Evolutionary conservation across 169 alveolate genomes (phyloP).

Genomic region (Plasmodium relictum): DNA sequence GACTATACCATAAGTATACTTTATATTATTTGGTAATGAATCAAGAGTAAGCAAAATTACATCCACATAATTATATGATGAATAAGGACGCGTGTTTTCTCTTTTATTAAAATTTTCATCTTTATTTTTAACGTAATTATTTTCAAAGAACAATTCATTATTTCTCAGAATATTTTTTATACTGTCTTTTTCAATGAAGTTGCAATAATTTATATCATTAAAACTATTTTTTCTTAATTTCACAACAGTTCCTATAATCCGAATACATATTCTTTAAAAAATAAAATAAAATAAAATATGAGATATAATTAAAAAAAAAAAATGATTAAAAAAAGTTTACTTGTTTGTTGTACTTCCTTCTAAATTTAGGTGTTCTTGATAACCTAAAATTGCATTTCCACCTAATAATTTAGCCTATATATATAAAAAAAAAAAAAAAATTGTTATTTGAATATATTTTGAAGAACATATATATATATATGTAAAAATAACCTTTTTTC

Average conservation of each 20-base stretch:
- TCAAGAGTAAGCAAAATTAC: constrained; percentile 65
- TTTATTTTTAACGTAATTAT: constrained; percentile 36
- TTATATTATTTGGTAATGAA: constrained; percentile 41
- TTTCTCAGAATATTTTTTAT: constrained; percentile 64
- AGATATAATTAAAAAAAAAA: not conserved
- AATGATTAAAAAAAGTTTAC: constrained; percentile 16
- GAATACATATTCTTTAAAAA: constrained; percentile 61
- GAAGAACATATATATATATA: constrained; percentile 11
- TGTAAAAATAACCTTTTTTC: constrained; percentile 57
- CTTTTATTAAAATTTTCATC: constrained; percentile 38
- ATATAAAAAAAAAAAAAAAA: not conserved
- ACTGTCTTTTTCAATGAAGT: constrained; percentile 13
- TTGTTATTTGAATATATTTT: too few species aligned
- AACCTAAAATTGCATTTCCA: constrained; percentile 77
- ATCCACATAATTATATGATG: constrained; percentile 62
- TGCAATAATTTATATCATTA: constrained; percentile 28
- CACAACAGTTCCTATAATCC: constrained; percentile 78
- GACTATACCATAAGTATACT: constrained; percentile 60
- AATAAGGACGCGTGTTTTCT: constrained; percentile 17
- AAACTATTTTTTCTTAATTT: constrained; percentile 37
- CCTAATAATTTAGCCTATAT: constrained; percentile 71
- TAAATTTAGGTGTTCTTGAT: constrained; percentile 69
- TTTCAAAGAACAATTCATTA: constrained; percentile 26
- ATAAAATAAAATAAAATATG: not conserved
- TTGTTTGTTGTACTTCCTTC: constrained; percentile 78